Percentiles rank a stretch among this genome's conserved stretches.
Conservation (phyloP, 345 rosid species). For the Pistacia integerrima region DNA sequence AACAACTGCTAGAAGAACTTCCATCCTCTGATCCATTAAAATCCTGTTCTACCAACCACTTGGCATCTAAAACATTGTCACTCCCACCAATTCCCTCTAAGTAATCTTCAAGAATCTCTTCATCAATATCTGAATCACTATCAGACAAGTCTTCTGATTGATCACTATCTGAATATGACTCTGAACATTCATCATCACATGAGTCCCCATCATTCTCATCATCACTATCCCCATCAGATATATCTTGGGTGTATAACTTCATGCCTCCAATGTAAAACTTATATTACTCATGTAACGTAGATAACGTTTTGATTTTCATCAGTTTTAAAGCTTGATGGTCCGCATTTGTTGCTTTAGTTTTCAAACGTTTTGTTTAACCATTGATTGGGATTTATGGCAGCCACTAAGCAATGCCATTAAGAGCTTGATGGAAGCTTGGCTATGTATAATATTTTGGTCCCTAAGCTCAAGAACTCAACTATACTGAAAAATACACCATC, state of each 20-base stretch:
- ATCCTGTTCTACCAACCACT: slow-evolving; percentile 54
- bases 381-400: too few species aligned
- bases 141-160: too few species aligned
- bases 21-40: slow-evolving; percentile 30
- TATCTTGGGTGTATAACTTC: slow-evolving; percentile 74
- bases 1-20: slow-evolving; percentile 42
- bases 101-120: slow-evolving; percentile 83
- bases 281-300: too few species aligned
- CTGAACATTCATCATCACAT: slow-evolving; percentile 40
- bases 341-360: not conserved
- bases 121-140: slow-evolving; percentile 54
- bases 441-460: too few species aligned
- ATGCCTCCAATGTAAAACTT: slow-evolving; percentile 56
- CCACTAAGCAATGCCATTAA: too few species aligned
- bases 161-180: slow-evolving; percentile 51
- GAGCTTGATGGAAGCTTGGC: too few species aligned
- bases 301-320: slow-evolving; percentile 12
- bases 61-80: slow-evolving; percentile 51
- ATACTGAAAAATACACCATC: too few species aligned
- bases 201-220: slow-evolving; percentile 39
- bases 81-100: slow-evolving; percentile 89
- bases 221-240: slow-evolving; percentile 63
- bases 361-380: too few species aligned
- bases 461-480: too few species aligned
- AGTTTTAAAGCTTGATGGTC: not conserved